A percentile compares a stretch with the other conserved stretches of the same genome.
phyloP scores from a whole-genome alignment of 2,329 filamentous ascomycete genomes.

The Colletotrichum filicis region DNA sequence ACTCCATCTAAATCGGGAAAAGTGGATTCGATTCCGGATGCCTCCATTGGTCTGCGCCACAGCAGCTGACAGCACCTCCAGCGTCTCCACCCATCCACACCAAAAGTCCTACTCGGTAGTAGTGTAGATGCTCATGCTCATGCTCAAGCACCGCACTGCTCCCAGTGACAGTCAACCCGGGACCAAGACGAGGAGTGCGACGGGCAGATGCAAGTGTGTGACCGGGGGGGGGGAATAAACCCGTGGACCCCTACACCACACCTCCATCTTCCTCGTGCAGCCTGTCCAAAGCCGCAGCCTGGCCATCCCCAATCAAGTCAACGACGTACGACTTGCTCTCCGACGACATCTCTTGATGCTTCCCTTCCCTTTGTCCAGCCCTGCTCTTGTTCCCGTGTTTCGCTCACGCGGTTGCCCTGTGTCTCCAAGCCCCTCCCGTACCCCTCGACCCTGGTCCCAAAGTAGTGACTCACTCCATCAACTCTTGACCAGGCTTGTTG shows the following conservation, averaged over 20 bases:
- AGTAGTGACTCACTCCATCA: constrained; percentile 24
- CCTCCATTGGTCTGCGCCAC: constrained; percentile 49
- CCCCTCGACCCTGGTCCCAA: background rate
- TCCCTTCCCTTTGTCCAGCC: background rate
- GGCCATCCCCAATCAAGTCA: constrained; percentile 26
- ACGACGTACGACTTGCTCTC: constrained; percentile 21
- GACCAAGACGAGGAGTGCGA: background rate
- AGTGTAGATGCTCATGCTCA: background rate
- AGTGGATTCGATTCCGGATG: constrained; percentile 9
- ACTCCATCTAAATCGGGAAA: constrained; percentile 29
- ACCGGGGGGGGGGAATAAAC: background rate
- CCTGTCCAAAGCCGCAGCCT: constrained; percentile 1
- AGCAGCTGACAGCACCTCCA: constrained; percentile 48
- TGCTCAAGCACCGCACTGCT: background rate
- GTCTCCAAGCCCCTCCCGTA: background rate
- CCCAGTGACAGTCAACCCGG: background rate
- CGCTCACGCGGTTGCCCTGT: constrained; percentile 14
- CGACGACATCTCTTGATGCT: constrained; percentile 1
- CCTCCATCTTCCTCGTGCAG: background rate
- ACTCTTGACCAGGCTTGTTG: background rate
- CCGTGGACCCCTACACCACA: constrained; percentile 17
- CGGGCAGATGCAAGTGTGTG: background rate
- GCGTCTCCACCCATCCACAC: constrained; percentile 42
- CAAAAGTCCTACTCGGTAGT: background rate
- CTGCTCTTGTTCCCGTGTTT: constrained; percentile 29